Percentiles rank a stretch among this genome's conserved stretches.
Conservation (phyloP, 257 asterid genomes). For the Solanum sejunctum region DNA sequence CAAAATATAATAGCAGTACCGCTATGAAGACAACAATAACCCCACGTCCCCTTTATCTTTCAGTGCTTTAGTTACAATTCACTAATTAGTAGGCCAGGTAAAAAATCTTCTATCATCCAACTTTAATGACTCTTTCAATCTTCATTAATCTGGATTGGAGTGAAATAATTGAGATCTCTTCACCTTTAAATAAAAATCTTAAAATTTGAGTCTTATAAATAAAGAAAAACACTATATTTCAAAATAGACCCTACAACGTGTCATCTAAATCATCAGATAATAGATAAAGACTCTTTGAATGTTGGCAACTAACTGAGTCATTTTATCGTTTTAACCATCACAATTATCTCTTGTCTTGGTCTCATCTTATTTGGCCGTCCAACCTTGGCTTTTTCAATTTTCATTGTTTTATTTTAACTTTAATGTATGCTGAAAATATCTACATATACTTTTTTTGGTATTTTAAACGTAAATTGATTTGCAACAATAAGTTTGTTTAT, state of each 20-base stretch:
- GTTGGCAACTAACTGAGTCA: slow-evolving; percentile 12
- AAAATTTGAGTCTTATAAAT: no score
- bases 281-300: no score
- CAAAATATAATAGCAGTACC: neutral
- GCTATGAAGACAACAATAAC: neutral
- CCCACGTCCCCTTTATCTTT: neutral
- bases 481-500: neutral
- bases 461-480: neutral
- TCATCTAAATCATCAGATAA: no score
- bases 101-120: neutral
- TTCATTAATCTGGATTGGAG: no score
- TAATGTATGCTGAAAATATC: neutral
- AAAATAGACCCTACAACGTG: no score
- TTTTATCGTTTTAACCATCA: slow-evolving; percentile 9
- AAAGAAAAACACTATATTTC: no score
- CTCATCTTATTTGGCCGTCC: slow-evolving; percentile 23
- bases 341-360: slow-evolving; percentile 23
- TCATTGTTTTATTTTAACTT: neutral
- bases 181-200: no score
- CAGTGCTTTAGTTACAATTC: neutral
- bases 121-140: no score
- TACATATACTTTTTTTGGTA: neutral
- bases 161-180: no score
- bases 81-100: neutral
- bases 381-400: slow-evolving; percentile 29